These are phyloP conservation scores for Chlamydomonas eustigma DNA, from an alignment of 139 green algal species.

Conservation along the genomic window DNA sequence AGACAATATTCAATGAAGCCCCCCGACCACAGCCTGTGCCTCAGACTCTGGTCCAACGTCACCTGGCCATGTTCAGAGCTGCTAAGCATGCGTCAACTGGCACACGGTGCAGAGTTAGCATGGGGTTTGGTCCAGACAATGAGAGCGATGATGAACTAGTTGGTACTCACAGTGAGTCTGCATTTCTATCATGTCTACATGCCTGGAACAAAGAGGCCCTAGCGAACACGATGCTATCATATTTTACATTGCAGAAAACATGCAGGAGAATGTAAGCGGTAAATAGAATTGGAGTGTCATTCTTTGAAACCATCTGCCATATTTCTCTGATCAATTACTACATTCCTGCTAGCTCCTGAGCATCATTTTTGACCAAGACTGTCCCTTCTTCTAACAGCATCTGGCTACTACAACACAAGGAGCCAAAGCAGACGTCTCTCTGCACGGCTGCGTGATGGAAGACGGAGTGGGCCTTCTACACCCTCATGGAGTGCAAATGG, in stretches of 20 bases:
- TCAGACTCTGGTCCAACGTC: background rate
- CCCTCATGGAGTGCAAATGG: background rate
- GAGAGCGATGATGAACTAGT: constrained; percentile 2
- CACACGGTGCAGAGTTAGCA: background rate
- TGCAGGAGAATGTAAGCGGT: too few relatives aligned
- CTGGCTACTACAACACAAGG: background rate
- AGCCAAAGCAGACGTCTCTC: constrained; percentile 1
- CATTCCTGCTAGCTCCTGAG: too few relatives aligned
- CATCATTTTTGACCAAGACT: too few relatives aligned
- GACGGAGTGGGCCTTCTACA: background rate
- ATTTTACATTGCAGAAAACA: too few relatives aligned
- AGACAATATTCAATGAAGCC: background rate
- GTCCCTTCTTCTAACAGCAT: too few relatives aligned
- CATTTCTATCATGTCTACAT: too few relatives aligned
- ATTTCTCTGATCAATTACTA: too few relatives aligned
- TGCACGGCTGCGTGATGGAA: constrained; percentile 1
- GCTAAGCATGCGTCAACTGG: background rate
- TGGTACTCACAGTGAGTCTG: background rate
- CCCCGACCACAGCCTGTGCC: constrained; percentile 14
- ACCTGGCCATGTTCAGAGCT: constrained; percentile 1
- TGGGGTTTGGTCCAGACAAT: background rate
- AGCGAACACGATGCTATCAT: too few relatives aligned
- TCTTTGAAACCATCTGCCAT: too few relatives aligned
- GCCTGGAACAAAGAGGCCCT: too few relatives aligned
- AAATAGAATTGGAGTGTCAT: too few relatives aligned